Percentiles rank a stretch among this genome's conserved stretches.
phyloP scores from a whole-genome alignment of 1,284 basidiomycete species.

The Malassezia nana region DNA sequence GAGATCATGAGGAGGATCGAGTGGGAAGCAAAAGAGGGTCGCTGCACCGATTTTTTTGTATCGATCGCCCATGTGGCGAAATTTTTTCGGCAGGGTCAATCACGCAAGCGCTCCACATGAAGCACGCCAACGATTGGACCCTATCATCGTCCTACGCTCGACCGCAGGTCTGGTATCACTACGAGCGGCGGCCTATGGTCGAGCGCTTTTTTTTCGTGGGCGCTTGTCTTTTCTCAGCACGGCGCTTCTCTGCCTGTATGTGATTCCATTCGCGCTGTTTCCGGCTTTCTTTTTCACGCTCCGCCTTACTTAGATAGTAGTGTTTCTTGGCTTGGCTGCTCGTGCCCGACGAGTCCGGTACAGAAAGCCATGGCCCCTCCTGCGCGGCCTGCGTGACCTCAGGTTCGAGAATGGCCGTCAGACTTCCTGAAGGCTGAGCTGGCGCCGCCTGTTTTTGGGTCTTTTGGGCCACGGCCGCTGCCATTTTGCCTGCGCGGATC shows the following conservation, averaged over 20 bases:
- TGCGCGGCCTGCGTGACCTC: constrained; percentile 9
- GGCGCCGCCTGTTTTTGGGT: neutral
- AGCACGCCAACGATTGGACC: neutral
- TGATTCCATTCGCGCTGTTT: constrained; percentile 11
- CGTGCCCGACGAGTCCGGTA: neutral
- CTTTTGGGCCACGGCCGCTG: neutral
- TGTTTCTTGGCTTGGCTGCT: neutral
- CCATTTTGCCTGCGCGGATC: neutral
- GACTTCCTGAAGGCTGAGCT: constrained; percentile 5
- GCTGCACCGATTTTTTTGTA: neutral
- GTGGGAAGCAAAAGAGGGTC: neutral
- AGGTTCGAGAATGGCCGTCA: constrained; percentile 16
- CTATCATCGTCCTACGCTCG: neutral
- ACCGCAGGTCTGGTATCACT: neutral
- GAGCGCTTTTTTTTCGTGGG: neutral
- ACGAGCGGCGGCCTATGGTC: neutral
- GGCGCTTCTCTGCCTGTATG: constrained; percentile 9
- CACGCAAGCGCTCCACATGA: constrained; percentile 10
- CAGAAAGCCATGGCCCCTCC: neutral
- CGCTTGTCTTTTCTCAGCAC: constrained; percentile 1
- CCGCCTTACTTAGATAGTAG: constrained; percentile 8
- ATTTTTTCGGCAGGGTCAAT: constrained; percentile 2
- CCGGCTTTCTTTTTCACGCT: constrained; percentile 13
- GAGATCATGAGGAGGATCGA: constrained; percentile 13
- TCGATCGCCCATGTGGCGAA: neutral